These are phyloP conservation scores for Ramaria sp. DNA, from an alignment of 768 basidiomycete genomes.

Conservation along the genomic window DNA sequence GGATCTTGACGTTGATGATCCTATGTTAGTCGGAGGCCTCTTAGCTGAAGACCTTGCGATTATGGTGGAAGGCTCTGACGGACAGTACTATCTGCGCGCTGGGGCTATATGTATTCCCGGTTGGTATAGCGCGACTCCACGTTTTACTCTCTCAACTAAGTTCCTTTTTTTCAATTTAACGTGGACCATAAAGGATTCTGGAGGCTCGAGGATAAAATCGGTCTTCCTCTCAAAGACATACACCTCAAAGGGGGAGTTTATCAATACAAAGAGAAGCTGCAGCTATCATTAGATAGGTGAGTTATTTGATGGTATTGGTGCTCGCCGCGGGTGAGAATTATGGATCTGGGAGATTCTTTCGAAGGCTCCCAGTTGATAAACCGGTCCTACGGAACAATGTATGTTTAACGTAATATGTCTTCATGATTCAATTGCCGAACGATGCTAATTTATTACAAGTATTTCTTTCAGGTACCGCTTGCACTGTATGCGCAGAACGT, in stretches of 20 bases:
- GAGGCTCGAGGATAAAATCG: constrained; percentile 69
- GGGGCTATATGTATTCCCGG: constrained; percentile 60
- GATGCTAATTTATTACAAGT: constrained; percentile 7
- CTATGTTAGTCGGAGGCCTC: constrained; percentile 49
- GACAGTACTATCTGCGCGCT: constrained; percentile 64
- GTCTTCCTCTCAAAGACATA: constrained; percentile 62
- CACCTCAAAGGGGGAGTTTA: constrained; percentile 63
- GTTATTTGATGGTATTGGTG: background rate
- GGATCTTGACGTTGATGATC: constrained; percentile 41
- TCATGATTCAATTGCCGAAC: background rate
- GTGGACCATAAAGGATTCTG: constrained; percentile 48
- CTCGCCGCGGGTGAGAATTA: background rate
- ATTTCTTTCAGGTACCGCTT: constrained; percentile 9
- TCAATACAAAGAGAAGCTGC: constrained; percentile 9
- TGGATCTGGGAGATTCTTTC: constrained; percentile 38
- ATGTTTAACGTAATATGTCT: background rate
- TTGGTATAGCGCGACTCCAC: constrained; percentile 17
- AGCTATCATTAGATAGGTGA: constrained; percentile 37
- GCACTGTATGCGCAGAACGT: background rate
- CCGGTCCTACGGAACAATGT: constrained; percentile 59
- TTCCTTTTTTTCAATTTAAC: background rate
- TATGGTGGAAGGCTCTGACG: constrained; percentile 32
- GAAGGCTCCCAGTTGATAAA: constrained; percentile 51
- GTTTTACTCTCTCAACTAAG: background rate
- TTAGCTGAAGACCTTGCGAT: constrained; percentile 34